These are phyloP conservation scores for Coelastrella sp. DNA, from an alignment of 139 green algal species.

Conservation along the genomic window DNA sequence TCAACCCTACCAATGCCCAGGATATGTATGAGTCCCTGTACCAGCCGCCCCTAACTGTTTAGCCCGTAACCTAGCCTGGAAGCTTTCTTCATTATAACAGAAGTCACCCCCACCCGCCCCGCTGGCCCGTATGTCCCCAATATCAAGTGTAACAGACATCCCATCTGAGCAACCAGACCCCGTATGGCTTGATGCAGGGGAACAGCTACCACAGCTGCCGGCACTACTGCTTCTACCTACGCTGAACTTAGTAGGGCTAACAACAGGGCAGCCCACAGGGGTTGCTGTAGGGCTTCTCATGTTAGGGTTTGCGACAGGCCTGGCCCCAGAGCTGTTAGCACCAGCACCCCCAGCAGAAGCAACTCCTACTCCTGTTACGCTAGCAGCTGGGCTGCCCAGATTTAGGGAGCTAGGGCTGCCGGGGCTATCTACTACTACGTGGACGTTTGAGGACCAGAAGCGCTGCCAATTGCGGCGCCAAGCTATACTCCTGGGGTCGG, in stretches of 20 bases:
- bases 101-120: neutral
- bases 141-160: neutral
- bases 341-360: neutral
- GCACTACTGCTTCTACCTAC: neutral
- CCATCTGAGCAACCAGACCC: neutral
- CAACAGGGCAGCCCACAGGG: too few relatives aligned
- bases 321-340: too few relatives aligned
- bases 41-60: conserved; percentile 26
- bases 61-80: conserved; percentile 14
- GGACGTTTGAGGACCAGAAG: neutral
- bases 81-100: conserved; percentile 30
- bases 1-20: neutral
- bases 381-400: neutral
- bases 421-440: neutral
- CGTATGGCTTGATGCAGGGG: neutral
- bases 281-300: too few relatives aligned
- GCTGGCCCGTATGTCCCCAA: neutral
- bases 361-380: neutral
- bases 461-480: neutral
- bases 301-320: too few relatives aligned
- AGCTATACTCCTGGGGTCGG: neutral
- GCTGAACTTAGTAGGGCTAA: neutral
- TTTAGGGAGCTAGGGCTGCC: neutral
- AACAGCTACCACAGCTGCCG: conserved; percentile 12
- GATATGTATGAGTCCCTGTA: neutral